phyloP scores from a whole-genome alignment of 371 early-diverging fungal genomes.

The Rhizopus arrhizus region DNA sequence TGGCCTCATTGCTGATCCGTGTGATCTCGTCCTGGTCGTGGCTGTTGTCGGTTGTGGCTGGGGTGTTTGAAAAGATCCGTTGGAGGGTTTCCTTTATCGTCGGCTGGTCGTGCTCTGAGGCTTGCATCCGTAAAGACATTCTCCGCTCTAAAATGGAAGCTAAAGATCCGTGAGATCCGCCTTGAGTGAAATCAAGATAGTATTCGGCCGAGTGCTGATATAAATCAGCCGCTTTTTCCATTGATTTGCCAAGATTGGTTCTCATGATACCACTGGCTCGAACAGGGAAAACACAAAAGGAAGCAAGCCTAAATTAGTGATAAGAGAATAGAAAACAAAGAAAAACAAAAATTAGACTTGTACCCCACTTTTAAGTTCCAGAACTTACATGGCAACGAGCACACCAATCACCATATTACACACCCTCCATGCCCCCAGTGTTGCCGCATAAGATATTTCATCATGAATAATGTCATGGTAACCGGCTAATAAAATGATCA shows the following conservation, averaged over 20 bases:
- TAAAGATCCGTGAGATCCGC: conserved; percentile 8
- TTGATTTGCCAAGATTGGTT: conserved; percentile 37
- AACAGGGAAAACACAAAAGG: conserved; percentile 40
- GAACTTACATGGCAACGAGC: conserved; percentile 40
- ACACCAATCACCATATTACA: conserved; percentile 40
- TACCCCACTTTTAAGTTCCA: not conserved
- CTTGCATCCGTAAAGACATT: not conserved
- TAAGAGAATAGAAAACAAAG: not conserved
- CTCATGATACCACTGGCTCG: conserved; percentile 38
- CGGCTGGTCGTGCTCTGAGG: not conserved
- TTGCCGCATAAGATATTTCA: conserved; percentile 26
- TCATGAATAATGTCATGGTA: conserved; percentile 36
- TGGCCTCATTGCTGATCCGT: conserved; percentile 40
- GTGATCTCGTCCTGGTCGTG: conserved; percentile 59
- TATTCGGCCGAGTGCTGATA: conserved; percentile 35
- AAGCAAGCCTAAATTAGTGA: conserved; percentile 15
- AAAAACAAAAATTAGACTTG: not conserved
- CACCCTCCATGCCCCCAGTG: conserved; percentile 39
- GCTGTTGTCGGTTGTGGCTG: not conserved
- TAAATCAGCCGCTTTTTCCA: conserved; percentile 40
- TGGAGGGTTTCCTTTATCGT: conserved; percentile 1
- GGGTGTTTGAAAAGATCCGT: not conserved
- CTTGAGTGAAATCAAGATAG: conserved; percentile 30
- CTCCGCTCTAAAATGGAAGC: not conserved
- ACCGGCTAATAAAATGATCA: conserved; percentile 39